These are phyloP conservation scores for Triangularia verruculosa DNA, from an alignment of 2,329 filamentous ascomycete species.

Conservation along the genomic window DNA sequence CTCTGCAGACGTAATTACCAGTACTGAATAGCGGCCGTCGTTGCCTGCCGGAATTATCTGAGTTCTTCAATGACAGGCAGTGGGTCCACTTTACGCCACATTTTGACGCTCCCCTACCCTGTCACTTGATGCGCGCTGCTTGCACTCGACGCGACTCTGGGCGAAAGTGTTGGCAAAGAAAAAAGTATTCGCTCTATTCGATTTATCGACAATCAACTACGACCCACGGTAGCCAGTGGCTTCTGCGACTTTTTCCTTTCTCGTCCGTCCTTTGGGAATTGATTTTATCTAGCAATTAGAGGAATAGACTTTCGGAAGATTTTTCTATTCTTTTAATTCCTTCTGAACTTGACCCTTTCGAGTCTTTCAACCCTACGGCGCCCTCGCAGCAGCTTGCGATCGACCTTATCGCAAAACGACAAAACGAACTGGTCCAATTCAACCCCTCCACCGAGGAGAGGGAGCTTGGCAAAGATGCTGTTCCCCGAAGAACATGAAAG, in stretches of 20 bases:
- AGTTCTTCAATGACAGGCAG: neutral
- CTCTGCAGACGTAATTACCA: neutral
- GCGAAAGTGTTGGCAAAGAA: neutral
- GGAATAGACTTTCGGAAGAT: neutral
- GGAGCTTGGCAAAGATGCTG: constrained; percentile 47
- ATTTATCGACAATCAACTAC: neutral
- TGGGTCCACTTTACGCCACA: constrained; percentile 7
- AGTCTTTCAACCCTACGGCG: too few species aligned
- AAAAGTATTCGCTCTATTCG: neutral
- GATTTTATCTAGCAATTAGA: neutral
- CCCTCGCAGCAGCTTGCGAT: too few species aligned
- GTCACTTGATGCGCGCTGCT: neutral
- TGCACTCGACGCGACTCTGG: neutral
- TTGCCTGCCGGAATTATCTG: neutral
- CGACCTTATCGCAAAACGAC: too few species aligned
- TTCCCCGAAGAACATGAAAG: constrained; percentile 61
- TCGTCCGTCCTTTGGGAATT: too few species aligned
- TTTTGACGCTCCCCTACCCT: neutral
- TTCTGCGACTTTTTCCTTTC: too few species aligned
- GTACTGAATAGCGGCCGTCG: neutral
- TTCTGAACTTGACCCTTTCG: too few species aligned
- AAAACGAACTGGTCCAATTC: too few species aligned
- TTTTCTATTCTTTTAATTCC: too few species aligned
- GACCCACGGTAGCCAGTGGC: too few species aligned
- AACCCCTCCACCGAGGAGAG: constrained; percentile 35